These are phyloP conservation scores for Elaphomyces granulatus DNA, from an alignment of 495 filamentous ascomycete species.

Conservation along the genomic window DNA sequence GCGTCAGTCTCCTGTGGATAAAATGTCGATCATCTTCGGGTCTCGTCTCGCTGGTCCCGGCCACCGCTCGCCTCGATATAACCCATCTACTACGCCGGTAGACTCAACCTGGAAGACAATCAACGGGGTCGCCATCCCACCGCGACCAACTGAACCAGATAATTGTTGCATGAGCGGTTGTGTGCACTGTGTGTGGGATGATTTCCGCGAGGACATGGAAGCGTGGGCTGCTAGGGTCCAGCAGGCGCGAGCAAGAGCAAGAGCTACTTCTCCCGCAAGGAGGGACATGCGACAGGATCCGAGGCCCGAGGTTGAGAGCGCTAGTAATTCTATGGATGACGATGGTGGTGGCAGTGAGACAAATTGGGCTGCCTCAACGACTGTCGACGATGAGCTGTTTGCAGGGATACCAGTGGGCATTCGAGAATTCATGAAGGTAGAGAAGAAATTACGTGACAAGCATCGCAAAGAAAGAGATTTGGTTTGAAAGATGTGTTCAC, in stretches of 20 bases:
- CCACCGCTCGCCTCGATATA: constrained; percentile 44
- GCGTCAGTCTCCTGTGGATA: constrained; percentile 32
- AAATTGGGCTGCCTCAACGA: constrained; percentile 41
- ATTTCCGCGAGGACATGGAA: constrained; percentile 79
- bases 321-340: constrained; percentile 56
- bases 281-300: constrained; percentile 23
- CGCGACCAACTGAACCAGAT: constrained; percentile 76
- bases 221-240: constrained; percentile 54
- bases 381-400: constrained; percentile 38
- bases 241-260: constrained; percentile 38
- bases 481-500: neutral
- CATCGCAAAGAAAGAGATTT: constrained; percentile 27
- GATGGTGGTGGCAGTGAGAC: constrained; percentile 62
- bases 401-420: constrained; percentile 82
- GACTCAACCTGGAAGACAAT: constrained; percentile 39
- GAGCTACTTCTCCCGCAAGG: constrained; percentile 12
- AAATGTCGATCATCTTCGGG: constrained; percentile 60
- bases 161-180: constrained; percentile 99
- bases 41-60: constrained; percentile 57
- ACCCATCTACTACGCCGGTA: constrained; percentile 32
- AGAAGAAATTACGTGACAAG: constrained; percentile 77
- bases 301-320: constrained; percentile 24
- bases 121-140: constrained; percentile 71
- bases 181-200: constrained; percentile 96
- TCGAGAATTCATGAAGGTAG: constrained; percentile 90